These are phyloP conservation scores for Eucalyptus sp. DNA, from an alignment of 345 rosid genomes.

Conservation along the genomic window DNA sequence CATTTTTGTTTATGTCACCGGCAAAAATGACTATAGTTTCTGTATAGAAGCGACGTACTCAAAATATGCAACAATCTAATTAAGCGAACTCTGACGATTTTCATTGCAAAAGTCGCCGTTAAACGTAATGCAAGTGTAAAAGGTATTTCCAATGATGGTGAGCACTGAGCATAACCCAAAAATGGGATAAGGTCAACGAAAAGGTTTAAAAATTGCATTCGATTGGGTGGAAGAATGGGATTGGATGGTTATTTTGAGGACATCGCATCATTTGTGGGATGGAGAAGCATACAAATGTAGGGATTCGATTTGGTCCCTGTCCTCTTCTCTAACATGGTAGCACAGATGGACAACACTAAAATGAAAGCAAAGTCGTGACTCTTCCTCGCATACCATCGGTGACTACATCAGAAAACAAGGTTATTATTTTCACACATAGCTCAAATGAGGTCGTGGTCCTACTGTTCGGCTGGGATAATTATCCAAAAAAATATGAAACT, in stretches of 20 bases:
- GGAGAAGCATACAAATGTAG: no score
- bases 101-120: not conserved
- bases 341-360: not conserved
- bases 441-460: not conserved
- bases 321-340: not conserved
- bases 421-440: not conserved
- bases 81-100: not conserved
- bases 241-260: not conserved
- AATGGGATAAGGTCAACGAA: not conserved
- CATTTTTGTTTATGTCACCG: not conserved
- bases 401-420: not conserved
- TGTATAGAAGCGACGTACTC: accelerated
- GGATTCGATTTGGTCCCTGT: no score
- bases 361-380: not conserved
- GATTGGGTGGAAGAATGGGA: not conserved
- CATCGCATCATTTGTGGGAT: not conserved
- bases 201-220: not conserved
- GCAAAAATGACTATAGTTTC: not conserved
- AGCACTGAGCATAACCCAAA: not conserved
- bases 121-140: not conserved
- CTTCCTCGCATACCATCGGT: not conserved
- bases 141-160: not conserved
- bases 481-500: not conserved
- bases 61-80: not conserved
- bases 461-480: not conserved